These are phyloP conservation scores for Globisporangium megalacanthum DNA, from an alignment of 352 stramenopile genomes.

Conservation along the genomic window DNA sequence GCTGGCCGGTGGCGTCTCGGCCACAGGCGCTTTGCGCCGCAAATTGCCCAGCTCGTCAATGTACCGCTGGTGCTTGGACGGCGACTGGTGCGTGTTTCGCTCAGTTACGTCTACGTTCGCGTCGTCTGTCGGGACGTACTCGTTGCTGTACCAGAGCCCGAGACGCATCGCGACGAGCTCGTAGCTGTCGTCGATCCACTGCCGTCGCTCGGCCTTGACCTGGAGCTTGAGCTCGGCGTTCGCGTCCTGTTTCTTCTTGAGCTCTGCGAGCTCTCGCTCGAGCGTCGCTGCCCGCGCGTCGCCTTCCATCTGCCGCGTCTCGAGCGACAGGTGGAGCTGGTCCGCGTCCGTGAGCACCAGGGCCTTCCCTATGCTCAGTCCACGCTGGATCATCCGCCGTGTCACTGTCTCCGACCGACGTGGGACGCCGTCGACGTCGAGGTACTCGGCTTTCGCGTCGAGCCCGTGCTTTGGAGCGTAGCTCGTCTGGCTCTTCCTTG, in stretches of 20 bases:
- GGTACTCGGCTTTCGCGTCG: constrained; percentile 21
- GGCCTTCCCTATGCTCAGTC: constrained; percentile 30
- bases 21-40: constrained; percentile 15
- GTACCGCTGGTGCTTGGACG: constrained; percentile 34
- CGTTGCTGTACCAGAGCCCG: constrained; percentile 24
- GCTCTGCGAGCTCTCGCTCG: constrained; percentile 3
- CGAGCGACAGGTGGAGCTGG: constrained; percentile 19
- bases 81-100: constrained; percentile 24
- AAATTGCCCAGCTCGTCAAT: constrained; percentile 48
- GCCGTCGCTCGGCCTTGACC: constrained; percentile 21
- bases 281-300: constrained; percentile 4
- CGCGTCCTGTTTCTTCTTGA: constrained; percentile 4
- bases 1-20: not conserved
- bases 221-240: constrained; percentile 35
- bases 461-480: constrained; percentile 3
- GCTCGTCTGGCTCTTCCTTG: constrained; percentile 4
- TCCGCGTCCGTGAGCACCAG: constrained; percentile 16
- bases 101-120: constrained; percentile 31
- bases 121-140: constrained; percentile 15
- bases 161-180: constrained; percentile 24
- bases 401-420: constrained; percentile 26
- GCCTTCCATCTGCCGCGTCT: constrained; percentile 4
- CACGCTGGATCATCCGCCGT: constrained; percentile 27
- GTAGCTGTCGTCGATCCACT: constrained; percentile 29
- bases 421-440: constrained; percentile 23